phyloP scores from a whole-genome alignment of 805 yeast species.

The Hemisphaericaspora nanyangensis region DNA sequence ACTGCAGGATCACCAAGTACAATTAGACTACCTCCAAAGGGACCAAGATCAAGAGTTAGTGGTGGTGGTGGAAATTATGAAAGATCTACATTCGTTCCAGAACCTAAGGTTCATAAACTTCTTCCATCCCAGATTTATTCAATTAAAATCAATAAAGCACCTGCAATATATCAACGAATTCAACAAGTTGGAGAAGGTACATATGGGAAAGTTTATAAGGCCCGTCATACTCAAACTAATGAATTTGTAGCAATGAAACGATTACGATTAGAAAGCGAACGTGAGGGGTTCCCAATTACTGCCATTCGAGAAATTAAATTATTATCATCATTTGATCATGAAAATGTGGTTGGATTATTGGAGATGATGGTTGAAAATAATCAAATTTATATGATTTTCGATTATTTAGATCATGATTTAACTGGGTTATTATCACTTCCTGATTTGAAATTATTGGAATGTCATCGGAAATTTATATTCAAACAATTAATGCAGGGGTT shows the following conservation, averaged over 20 bases:
- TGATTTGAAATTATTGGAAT: conserved; percentile 53
- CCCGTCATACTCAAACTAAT: conserved; percentile 63
- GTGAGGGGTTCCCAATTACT: conserved; percentile 95
- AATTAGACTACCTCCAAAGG: neutral
- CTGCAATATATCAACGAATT: conserved; percentile 59
- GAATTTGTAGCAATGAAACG: conserved; percentile 83
- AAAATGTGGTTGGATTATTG: conserved; percentile 71
- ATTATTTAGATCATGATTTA: conserved; percentile 89
- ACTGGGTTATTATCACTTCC: conserved; percentile 84
- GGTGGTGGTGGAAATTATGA: neutral
- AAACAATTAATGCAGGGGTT: conserved; percentile 66
- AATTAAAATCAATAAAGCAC: conserved; percentile 21
- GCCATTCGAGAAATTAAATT: conserved; percentile 89
- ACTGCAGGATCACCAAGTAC: neutral
- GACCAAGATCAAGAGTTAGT: neutral
- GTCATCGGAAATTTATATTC: conserved; percentile 65
- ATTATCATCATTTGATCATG: conserved; percentile 77
- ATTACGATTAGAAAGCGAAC: conserved; percentile 77
- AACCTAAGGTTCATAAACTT: conserved; percentile 17
- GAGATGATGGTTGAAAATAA: conserved; percentile 87
- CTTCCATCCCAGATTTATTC: conserved; percentile 30
- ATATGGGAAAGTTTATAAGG: conserved; percentile 93
- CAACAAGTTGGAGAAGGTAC: conserved; percentile 99
- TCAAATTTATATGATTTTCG: conserved; percentile 84
- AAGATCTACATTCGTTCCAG: conserved; percentile 3